phyloP scores from a whole-genome alignment of 2,329 filamentous ascomycete genomes.

The Lasiodiplodia gonubiensis region DNA sequence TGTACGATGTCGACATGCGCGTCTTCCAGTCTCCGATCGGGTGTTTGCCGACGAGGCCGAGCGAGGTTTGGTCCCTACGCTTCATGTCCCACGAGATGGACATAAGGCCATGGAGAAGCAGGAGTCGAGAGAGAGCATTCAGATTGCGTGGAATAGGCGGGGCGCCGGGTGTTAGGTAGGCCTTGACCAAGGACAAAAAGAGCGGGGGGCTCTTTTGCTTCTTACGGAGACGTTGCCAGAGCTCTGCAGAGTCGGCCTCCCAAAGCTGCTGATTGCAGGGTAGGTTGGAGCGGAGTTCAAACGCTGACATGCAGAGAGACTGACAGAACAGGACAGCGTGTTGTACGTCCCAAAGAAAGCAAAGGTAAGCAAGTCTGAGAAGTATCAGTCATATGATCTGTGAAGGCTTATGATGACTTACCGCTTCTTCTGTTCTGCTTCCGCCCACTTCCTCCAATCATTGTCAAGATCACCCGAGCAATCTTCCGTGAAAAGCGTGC shows the following conservation, averaged over 20 bases:
- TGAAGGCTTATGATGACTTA: slow-evolving; percentile 32
- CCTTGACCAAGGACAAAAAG: slow-evolving; percentile 62
- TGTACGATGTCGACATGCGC: slow-evolving; percentile 60
- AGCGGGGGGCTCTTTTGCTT: slow-evolving; percentile 46
- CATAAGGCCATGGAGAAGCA: slow-evolving; percentile 67
- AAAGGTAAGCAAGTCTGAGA: slow-evolving; percentile 59
- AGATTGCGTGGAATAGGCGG: slow-evolving; percentile 45
- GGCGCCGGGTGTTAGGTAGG: slow-evolving; percentile 53
- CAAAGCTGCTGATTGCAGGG: slow-evolving; percentile 62
- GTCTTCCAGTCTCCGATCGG: slow-evolving; percentile 56
- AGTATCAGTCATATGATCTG: background rate
- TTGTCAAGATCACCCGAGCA: slow-evolving; percentile 50
- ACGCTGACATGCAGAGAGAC: slow-evolving; percentile 69
- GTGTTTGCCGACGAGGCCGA: slow-evolving; percentile 37
- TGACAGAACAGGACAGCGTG: slow-evolving; percentile 70
- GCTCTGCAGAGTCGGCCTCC: slow-evolving; percentile 61
- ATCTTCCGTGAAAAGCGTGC: slow-evolving; percentile 44
- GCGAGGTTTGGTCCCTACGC: slow-evolving; percentile 65
- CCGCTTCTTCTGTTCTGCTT: slow-evolving; percentile 65
- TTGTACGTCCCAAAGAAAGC: slow-evolving; percentile 71
- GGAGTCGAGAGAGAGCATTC: slow-evolving; percentile 59
- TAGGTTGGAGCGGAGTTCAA: slow-evolving; percentile 63
- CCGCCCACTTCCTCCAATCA: slow-evolving; percentile 60
- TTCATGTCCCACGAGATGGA: slow-evolving; percentile 68
- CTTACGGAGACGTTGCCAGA: slow-evolving; percentile 55